Base-by-base conservation (phyloP, 805 yeast genomes). In the Schwanniomyces pseudopolymorphus region DNA sequence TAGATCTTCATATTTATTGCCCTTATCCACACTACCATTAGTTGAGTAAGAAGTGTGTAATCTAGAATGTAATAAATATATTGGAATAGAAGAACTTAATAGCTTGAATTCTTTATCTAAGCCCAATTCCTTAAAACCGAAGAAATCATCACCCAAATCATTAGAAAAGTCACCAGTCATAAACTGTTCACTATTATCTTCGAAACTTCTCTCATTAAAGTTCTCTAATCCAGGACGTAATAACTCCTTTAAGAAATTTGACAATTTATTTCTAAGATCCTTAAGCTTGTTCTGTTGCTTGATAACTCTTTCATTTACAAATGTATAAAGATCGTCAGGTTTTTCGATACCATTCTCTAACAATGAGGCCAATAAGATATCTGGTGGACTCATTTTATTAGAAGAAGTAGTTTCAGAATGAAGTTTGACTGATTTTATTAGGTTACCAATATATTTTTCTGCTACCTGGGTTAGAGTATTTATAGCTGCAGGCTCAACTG, bases 71-170 rank as follows among this genome's bases (percentile, higher is more conserved):
- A 94, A 71, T 47, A 94, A 71, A 64, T 92, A 96, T 38, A 95
- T 73, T 1, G 99, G 99, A 22, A 94, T 89, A 0, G 96, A 81
- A 2, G 91, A 79, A 24, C 91, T 85, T 42, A 90, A 67, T 61
- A 92, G 72, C 9, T 92, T 91, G 63, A 89, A 86, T 64, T 94
- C 99, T 57, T 85, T 88, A 58, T 92, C 98, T 44, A 94, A 70
- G 0, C 99, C 99, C 40, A 94, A 73, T 54, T 92, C 98, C 60
- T 80, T 87, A 74, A 94, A 95, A 0, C 99, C 99, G 70, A 95
- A 95, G 77, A 91, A 94, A 68, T 94, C 99, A 57, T 92, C 99
- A 5, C 98, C 99, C 33, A 94, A 70, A 50, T 91, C 97, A 56
- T 81, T 85, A 1, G 97, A 86, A 63, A 94, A 94, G 58, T 91